Conservation (phyloP, 169 alveolate species). For the Eimeria falciformis region DNA sequence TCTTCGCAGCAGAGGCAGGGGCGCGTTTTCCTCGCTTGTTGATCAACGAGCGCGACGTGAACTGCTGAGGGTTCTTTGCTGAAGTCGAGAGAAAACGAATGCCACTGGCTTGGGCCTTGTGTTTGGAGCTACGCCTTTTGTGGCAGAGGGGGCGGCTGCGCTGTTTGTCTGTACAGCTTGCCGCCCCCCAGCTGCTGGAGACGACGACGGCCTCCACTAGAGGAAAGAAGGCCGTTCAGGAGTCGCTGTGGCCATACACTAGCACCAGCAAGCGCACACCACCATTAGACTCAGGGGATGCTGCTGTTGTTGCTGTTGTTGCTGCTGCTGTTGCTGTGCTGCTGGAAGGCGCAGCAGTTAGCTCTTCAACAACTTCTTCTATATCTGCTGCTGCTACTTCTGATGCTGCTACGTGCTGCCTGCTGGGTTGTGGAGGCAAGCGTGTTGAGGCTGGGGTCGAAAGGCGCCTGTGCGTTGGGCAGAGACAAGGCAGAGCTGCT, state of each 20-base stretch:
- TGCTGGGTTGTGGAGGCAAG: background rate
- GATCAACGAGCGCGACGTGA: constrained; percentile 5
- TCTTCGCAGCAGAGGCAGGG: too few relatives aligned
- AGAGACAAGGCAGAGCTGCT: background rate
- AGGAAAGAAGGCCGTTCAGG: constrained; percentile 37
- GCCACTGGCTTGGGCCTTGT: constrained; percentile 22
- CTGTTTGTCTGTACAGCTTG: constrained; percentile 29
- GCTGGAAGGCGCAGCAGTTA: too few relatives aligned
- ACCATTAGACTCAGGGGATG: background rate
- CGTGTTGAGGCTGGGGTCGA: background rate
- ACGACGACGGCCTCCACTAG: background rate
- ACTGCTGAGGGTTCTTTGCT: constrained; percentile 32
- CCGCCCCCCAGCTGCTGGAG: constrained; percentile 34
- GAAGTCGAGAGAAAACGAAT: constrained; percentile 1
- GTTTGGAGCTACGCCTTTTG: constrained; percentile 27
- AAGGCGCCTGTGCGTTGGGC: background rate
- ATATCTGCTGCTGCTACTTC: background rate
- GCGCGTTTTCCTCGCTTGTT: background rate
- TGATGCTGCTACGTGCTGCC: too few relatives aligned
- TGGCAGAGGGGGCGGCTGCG: constrained; percentile 6
- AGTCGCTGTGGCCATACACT: constrained; percentile 17
- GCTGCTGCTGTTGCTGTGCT: background rate
- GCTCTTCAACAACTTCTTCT: too few relatives aligned
- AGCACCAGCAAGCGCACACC: constrained; percentile 26
- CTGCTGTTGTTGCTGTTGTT: background rate